Evolutionary conservation across 2,329 filamentous ascomycete genomes (phyloP).

Genomic region (Diaporthe australafricana): DNA sequence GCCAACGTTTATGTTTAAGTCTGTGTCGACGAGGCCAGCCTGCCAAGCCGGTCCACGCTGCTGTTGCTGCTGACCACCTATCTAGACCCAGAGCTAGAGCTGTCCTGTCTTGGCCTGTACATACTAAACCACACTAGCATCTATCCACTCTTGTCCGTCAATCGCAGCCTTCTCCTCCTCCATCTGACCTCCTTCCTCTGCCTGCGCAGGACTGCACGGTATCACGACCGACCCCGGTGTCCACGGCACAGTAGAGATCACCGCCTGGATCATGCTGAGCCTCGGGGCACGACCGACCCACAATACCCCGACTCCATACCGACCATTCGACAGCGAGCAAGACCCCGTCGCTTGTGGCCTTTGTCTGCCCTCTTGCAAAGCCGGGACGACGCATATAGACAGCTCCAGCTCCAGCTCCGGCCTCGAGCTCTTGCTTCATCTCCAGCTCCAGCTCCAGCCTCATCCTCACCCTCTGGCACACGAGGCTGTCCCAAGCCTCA

Average conservation of each 20-base stretch:
- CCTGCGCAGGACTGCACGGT: background rate
- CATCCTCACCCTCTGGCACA: background rate
- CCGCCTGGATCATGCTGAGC: constrained; percentile 17
- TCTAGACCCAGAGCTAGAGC: constrained; percentile 18
- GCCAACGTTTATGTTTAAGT: background rate
- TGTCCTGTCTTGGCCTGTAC: constrained; percentile 9
- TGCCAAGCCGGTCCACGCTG: constrained; percentile 12
- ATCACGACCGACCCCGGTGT: too few relatives aligned
- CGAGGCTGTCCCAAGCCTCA: background rate
- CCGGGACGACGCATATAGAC: background rate
- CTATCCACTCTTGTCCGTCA: background rate
- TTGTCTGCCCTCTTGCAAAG: background rate
- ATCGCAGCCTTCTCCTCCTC: background rate
- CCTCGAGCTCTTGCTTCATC: background rate
- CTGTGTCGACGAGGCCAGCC: background rate
- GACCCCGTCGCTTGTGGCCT: background rate
- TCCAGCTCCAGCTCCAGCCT: background rate
- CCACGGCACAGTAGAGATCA: background rate
- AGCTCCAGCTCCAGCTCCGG: background rate
- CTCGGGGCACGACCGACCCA: constrained; percentile 3
- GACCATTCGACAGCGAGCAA: constrained; percentile 1
- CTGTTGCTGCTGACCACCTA: constrained; percentile 2
- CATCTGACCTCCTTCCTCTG: background rate
- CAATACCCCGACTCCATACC: background rate
- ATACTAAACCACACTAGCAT: constrained; percentile 1